Percentiles rank a stretch among this genome's conserved stretches.
These are phyloP conservation scores for Huntiella moniliformis DNA, from an alignment of 2,329 filamentous ascomycete genomes.

Conservation along the genomic window DNA sequence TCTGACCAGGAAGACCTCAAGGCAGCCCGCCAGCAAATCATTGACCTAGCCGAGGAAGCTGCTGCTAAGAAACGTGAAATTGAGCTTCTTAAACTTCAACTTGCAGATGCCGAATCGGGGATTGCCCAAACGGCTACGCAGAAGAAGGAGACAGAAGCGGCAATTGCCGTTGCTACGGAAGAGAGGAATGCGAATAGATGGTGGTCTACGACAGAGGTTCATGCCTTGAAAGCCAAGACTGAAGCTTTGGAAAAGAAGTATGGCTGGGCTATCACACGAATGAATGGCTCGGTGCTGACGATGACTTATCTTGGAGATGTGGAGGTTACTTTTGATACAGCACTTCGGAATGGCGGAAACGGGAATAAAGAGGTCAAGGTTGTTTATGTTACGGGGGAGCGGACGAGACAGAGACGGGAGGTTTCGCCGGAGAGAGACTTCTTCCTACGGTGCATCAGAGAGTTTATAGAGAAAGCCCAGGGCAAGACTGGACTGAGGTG, in stretches of 20 bases:
- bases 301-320: constrained; percentile 57
- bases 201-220: constrained; percentile 71
- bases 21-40: constrained; percentile 49
- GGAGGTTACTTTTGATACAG: constrained; percentile 52
- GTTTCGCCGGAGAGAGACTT: constrained; percentile 52
- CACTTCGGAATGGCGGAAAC: constrained; percentile 33
- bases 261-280: constrained; percentile 54
- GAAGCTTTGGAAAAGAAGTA: constrained; percentile 44
- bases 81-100: constrained; percentile 44
- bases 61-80: constrained; percentile 50
- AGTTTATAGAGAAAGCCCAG: constrained; percentile 40
- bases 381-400: constrained; percentile 45
- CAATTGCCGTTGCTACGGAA: constrained; percentile 68
- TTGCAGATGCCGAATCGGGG: constrained; percentile 45
- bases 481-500: constrained; percentile 29
- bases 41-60: constrained; percentile 46
- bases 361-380: constrained; percentile 44
- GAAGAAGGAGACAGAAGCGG: constrained; percentile 49
- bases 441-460: constrained; percentile 53
- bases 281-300: constrained; percentile 43
- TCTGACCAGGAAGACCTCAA: constrained; percentile 68
- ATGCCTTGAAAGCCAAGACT: constrained; percentile 53
- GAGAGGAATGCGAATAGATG: constrained; percentile 75
- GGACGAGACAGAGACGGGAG: constrained; percentile 32
- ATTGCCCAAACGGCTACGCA: constrained; percentile 40